phyloP scores from a whole-genome alignment of 2,329 filamentous ascomycete genomes.

The Xylaria sp. region DNA sequence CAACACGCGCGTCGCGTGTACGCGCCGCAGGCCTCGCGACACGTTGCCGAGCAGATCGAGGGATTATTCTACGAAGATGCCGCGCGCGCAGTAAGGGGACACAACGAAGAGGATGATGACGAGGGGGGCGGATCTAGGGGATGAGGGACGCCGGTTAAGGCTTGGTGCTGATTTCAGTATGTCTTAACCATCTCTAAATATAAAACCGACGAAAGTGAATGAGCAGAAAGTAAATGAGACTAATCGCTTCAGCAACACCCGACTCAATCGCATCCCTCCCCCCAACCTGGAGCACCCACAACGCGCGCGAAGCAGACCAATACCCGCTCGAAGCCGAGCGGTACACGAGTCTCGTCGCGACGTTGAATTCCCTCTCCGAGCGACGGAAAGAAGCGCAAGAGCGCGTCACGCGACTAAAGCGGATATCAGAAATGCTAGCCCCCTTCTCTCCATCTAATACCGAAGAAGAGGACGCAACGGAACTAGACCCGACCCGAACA shows the following conservation, averaged over 20 bases:
- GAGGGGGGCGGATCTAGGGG: constrained; percentile 32
- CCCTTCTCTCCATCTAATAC: constrained; percentile 38
- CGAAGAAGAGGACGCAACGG: neutral
- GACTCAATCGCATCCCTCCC: constrained; percentile 45
- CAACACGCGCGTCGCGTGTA: constrained; percentile 63
- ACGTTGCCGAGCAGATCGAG: constrained; percentile 70
- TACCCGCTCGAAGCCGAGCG: constrained; percentile 44
- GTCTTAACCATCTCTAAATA: no score
- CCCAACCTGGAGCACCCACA: constrained; percentile 39
- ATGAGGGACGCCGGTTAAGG: constrained; percentile 31
- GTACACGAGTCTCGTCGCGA: constrained; percentile 47
- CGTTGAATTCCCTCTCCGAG: constrained; percentile 46
- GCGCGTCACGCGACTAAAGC: constrained; percentile 43
- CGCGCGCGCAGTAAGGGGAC: constrained; percentile 32
- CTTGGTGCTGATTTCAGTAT: constrained; percentile 27
- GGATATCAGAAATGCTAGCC: constrained; percentile 46
- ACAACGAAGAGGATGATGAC: constrained; percentile 34
- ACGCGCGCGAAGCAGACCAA: constrained; percentile 32
- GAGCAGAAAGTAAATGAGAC: neutral
- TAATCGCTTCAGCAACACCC: constrained; percentile 32
- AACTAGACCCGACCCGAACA: constrained; percentile 5
- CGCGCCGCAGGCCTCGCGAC: constrained; percentile 61
- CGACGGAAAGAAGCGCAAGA: constrained; percentile 37
- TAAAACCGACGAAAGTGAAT: neutral
- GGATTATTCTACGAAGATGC: constrained; percentile 52